Evolutionary conservation across 108 stramenopile species (phyloP).

Genomic region (Discostella stelligeroides): DNA sequence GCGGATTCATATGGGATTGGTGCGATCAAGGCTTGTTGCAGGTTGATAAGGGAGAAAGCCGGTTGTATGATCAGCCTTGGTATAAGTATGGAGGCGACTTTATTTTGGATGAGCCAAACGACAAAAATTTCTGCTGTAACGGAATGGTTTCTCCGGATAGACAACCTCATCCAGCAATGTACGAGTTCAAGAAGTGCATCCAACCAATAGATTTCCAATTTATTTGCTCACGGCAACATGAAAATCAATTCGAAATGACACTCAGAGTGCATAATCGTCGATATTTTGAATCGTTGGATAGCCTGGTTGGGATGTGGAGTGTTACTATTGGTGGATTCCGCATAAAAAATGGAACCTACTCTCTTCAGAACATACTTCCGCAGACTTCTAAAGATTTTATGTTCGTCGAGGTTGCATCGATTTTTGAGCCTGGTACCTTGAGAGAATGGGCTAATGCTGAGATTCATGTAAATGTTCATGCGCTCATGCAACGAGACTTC

Average conservation of each 20-base stretch:
- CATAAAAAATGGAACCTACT: constrained; percentile 9
- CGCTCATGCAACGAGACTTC: neutral
- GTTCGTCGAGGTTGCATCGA: neutral
- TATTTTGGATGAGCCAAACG: constrained; percentile 70
- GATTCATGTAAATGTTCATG: constrained; percentile 23
- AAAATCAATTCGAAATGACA: neutral
- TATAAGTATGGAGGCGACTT: constrained; percentile 96
- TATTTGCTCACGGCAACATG: neutral
- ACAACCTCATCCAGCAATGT: constrained; percentile 86
- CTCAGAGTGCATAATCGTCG: constrained; percentile 18
- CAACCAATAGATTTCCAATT: constrained; percentile 71
- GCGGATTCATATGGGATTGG: constrained; percentile 99
- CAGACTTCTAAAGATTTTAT: neutral
- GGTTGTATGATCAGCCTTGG: constrained; percentile 28
- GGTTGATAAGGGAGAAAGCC: neutral
- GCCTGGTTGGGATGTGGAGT: constrained; percentile 24
- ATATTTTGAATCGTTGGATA: constrained; percentile 26
- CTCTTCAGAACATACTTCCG: constrained; percentile 9
- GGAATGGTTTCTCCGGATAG: constrained; percentile 92
- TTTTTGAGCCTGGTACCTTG: neutral
- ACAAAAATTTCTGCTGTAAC: constrained; percentile 93
- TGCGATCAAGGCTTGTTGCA: constrained; percentile 85
- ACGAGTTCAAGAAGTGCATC: constrained; percentile 85
- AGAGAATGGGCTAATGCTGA: neutral
- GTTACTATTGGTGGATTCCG: constrained; percentile 31